phyloP scores from a whole-genome alignment of 306 rosid genomes.

The Lotus japonicus region DNA sequence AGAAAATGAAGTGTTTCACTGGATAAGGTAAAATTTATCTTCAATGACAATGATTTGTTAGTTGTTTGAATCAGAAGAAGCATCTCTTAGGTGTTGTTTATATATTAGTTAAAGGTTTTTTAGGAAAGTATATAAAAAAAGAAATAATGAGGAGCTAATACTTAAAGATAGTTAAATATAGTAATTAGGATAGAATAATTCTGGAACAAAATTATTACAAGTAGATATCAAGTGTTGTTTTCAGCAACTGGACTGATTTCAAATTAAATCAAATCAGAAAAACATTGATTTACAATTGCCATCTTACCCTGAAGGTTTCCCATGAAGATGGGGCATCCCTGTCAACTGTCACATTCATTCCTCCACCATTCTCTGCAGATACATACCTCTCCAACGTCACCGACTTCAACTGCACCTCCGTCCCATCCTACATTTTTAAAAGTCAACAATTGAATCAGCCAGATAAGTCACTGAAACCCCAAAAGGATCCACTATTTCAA shows the following conservation, averaged over 20 bases:
- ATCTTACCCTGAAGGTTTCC: slow-evolving; percentile 81
- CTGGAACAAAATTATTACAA: no score
- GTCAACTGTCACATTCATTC: slow-evolving; percentile 55
- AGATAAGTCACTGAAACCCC: slow-evolving; percentile 11
- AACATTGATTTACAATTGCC: background rate
- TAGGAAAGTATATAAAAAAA: no score
- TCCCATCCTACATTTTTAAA: slow-evolving; percentile 61
- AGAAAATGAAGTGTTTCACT: slow-evolving; percentile 3
- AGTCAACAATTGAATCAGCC: slow-evolving; percentile 14
- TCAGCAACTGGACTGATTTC: no score
- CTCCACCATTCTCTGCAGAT: slow-evolving; percentile 85
- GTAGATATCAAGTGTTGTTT: no score
- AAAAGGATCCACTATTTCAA: background rate
- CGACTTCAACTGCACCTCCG: slow-evolving; percentile 75
- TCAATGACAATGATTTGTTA: background rate
- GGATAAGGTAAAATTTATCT: background rate
- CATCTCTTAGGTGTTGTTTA: background rate
- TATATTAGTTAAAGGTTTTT: no score
- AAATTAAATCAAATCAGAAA: no score
- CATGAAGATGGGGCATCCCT: slow-evolving; percentile 79
- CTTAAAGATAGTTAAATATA: no score
- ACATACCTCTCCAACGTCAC: slow-evolving; percentile 69
- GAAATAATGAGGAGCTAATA: no score
- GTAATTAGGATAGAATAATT: no score
- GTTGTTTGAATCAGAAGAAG: background rate